Evolutionary conservation across 257 asterid genomes (phyloP).

Genomic region (Solanum pinnatisectum): DNA sequence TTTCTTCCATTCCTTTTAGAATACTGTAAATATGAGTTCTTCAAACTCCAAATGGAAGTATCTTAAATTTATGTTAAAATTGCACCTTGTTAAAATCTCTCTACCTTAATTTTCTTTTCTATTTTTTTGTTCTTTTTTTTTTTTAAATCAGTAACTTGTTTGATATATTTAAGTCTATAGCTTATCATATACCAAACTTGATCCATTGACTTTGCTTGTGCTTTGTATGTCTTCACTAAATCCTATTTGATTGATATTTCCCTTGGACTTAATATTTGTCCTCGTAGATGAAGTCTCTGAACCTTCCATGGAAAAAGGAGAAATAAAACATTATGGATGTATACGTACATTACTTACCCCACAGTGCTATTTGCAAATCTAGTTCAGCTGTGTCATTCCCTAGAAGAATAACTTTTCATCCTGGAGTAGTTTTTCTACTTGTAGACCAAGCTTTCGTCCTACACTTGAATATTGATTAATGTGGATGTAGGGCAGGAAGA

Average conservation of each 20-base stretch:
- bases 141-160: background rate
- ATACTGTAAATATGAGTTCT: background rate
- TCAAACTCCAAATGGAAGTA: background rate
- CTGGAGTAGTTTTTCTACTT: background rate
- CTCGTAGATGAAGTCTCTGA: background rate
- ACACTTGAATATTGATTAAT: conserved; percentile 52
- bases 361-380: background rate
- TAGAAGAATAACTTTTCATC: background rate
- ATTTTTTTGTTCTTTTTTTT: background rate
- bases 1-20: background rate
- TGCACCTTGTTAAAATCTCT: background rate
- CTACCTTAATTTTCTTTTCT: background rate
- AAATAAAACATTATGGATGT: background rate
- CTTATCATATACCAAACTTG: background rate
- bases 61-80: background rate
- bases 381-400: background rate
- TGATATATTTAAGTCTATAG: background rate
- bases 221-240: background rate
- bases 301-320: background rate
- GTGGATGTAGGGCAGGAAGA: conserved; percentile 99
- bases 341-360: background rate
- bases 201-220: background rate
- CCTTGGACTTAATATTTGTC: background rate
- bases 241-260: background rate
- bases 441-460: conserved; percentile 6